Percentiles rank a stretch among this genome's conserved stretches.
These are phyloP conservation scores for Eimeria acervulina DNA, from an alignment of 169 alveolate species.

Conservation along the genomic window DNA sequence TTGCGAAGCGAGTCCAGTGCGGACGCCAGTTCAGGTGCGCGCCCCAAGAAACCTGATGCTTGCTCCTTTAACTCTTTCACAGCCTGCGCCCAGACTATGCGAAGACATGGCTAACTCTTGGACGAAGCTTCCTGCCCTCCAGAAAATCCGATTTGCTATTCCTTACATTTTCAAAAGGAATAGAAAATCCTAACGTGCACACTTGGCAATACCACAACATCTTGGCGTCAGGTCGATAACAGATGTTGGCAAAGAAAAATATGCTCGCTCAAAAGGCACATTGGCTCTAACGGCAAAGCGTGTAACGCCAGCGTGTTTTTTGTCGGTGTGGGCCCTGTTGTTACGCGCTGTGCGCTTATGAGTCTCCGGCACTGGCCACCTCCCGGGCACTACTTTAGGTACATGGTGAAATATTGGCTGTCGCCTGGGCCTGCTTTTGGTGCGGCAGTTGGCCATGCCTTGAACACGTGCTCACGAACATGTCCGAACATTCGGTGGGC, in stretches of 20 bases:
- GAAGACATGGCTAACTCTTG: not conserved
- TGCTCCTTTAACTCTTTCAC: not conserved
- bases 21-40: not conserved
- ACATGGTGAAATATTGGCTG: not conserved
- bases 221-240: not conserved
- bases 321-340: not conserved
- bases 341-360: not conserved
- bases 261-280: not conserved
- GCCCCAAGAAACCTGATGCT: not conserved
- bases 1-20: not conserved
- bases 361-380: not conserved
- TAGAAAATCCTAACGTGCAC: not conserved
- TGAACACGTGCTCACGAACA: not conserved
- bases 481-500: not conserved
- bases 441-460: not conserved
- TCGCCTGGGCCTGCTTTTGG: not conserved
- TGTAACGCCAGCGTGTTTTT: not conserved
- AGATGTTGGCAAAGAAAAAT: not conserved
- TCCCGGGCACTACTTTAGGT: not conserved
- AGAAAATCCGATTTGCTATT: not conserved
- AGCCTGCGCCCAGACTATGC: not conserved
- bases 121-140: not conserved
- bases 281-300: not conserved
- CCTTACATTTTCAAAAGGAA: not conserved
- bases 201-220: not conserved